phyloP scores from a whole-genome alignment of 169 alveolate species.

The Cyclospora cayetanensis region DNA sequence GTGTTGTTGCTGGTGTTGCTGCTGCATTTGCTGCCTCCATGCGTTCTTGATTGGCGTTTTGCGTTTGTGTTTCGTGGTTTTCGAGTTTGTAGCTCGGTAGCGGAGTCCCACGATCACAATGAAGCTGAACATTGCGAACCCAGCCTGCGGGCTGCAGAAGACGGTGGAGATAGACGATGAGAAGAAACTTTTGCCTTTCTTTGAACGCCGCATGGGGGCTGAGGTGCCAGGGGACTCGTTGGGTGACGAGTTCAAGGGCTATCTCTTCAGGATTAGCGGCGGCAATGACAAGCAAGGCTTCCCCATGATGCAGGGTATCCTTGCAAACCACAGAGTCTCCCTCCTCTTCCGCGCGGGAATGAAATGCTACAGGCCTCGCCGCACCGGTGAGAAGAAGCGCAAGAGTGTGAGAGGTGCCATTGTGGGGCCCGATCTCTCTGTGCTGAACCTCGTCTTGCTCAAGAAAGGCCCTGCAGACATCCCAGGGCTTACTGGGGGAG shows the following conservation, averaged over 20 bases:
- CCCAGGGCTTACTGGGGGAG: slow-evolving; percentile 97
- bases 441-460: slow-evolving; percentile 94
- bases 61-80: no score
- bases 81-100: no score
- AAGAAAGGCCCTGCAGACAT: slow-evolving; percentile 98
- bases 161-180: slow-evolving; percentile 99
- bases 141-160: slow-evolving; percentile 90
- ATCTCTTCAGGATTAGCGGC: slow-evolving; percentile 93
- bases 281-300: slow-evolving; percentile 99
- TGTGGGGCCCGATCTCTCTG: slow-evolving; percentile 98
- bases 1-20: neutral
- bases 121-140: slow-evolving; percentile 77
- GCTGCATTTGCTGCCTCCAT: neutral
- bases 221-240: slow-evolving; percentile 98
- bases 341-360: slow-evolving; percentile 84
- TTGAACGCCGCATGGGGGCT: slow-evolving; percentile 98
- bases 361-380: slow-evolving; percentile 97
- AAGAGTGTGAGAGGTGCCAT: slow-evolving; percentile 99
- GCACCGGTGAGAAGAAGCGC: slow-evolving; percentile 98
- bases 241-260: slow-evolving; percentile 98
- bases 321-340: slow-evolving; percentile 90
- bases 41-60: no score
- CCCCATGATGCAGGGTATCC: slow-evolving; percentile 99
- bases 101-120: no score
- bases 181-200: slow-evolving; percentile 95